These are phyloP conservation scores for Novymonas esmeraldas DNA, from an alignment of 208 protist genomes.

Conservation along the genomic window DNA sequence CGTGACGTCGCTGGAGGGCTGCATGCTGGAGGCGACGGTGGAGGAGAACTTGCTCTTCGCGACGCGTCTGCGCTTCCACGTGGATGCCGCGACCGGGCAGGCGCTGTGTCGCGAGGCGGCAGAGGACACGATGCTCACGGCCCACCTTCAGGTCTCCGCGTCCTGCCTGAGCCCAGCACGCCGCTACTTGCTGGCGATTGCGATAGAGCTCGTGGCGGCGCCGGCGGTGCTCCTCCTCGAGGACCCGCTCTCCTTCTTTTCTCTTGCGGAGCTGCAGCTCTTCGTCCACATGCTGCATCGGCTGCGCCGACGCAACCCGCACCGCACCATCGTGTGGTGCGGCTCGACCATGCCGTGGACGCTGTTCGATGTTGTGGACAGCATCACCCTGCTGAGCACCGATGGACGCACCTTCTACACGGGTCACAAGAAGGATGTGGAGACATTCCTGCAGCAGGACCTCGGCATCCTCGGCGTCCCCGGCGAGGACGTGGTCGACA, in stretches of 20 bases:
- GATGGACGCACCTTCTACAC: constrained; percentile 49
- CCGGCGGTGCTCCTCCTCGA: constrained; percentile 67
- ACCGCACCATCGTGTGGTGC: constrained; percentile 23
- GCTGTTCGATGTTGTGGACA: constrained; percentile 38
- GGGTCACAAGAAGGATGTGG: constrained; percentile 24
- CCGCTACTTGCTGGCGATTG: constrained; percentile 51
- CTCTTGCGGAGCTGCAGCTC: constrained; percentile 54
- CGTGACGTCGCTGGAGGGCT: constrained; percentile 63
- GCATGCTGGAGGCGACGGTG: constrained; percentile 55
- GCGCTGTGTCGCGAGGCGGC: constrained; percentile 64
- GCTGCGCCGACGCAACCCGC: constrained; percentile 23
- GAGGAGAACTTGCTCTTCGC: constrained; percentile 65
- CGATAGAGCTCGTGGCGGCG: constrained; percentile 57
- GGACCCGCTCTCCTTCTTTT: constrained; percentile 38
- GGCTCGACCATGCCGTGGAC: constrained; percentile 28
- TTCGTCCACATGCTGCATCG: constrained; percentile 67
- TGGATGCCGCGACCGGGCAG: constrained; percentile 54
- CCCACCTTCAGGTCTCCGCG: constrained; percentile 12
- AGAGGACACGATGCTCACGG: constrained; percentile 64
- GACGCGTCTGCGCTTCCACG: constrained; percentile 41
- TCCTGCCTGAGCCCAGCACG: constrained; percentile 5
- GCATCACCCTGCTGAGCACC: constrained; percentile 43
- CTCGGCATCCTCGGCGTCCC: constrained; percentile 25
- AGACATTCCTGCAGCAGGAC: constrained; percentile 43
- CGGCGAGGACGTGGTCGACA: constrained; percentile 50